phyloP scores from a whole-genome alignment of 2,329 filamentous ascomycete species.

The Escovopsis weberi region DNA sequence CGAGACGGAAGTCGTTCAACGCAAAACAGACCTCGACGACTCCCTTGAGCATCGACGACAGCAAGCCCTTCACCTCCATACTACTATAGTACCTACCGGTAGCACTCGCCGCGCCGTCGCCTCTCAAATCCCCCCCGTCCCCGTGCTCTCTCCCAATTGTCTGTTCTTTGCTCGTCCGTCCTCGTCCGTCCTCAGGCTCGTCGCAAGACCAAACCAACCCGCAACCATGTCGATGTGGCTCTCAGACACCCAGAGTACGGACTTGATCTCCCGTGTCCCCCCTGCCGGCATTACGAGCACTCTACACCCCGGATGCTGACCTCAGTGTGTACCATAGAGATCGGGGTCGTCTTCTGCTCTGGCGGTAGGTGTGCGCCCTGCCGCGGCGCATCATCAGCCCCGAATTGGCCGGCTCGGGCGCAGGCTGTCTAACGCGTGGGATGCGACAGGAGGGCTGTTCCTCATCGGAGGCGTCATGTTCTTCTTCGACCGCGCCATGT shows the following conservation, averaged over 20 bases:
- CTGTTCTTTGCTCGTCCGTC: too few species aligned
- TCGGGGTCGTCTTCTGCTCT: slow-evolving; percentile 94
- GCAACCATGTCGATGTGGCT: slow-evolving; percentile 70
- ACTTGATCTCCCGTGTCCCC: background rate
- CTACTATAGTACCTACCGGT: too few species aligned
- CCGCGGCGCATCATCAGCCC: too few species aligned
- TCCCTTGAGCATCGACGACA: too few species aligned
- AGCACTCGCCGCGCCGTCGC: too few species aligned
- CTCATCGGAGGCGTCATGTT: slow-evolving; percentile 85
- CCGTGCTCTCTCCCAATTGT: background rate
- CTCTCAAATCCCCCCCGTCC: too few species aligned
- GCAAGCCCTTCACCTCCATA: too few species aligned
- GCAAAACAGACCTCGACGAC: too few species aligned
- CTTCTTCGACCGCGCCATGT: slow-evolving; percentile 97
- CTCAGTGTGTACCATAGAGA: slow-evolving; percentile 43
- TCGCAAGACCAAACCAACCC: background rate
- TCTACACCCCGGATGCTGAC: slow-evolving; percentile 16
- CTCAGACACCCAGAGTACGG: slow-evolving; percentile 83
- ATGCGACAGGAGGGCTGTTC: slow-evolving; percentile 68
- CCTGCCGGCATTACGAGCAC: too few species aligned
- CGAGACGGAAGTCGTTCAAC: too few species aligned
- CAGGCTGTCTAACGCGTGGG: slow-evolving; percentile 1
- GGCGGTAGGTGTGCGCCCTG: slow-evolving; percentile 55
- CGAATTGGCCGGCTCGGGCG: too few species aligned
- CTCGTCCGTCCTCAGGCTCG: background rate